Evolutionary conservation across 352 stramenopile genomes (phyloP), one percentile per base, ranked within the genome.

Genomic region (Globisporangium lucens): DNA sequence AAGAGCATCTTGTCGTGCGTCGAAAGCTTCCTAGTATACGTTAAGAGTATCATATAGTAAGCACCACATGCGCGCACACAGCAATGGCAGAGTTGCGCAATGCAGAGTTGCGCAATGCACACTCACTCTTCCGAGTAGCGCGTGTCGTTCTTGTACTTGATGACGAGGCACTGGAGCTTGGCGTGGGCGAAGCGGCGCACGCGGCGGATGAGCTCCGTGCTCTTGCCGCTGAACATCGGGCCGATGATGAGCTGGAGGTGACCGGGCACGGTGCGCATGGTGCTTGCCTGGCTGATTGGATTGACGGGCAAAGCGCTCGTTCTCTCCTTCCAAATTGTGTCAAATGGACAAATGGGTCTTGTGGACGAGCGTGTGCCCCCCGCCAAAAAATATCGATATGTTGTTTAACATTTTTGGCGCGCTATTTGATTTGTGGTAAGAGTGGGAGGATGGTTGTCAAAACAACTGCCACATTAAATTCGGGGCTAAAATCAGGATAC

Each of bases 191-290:
- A 93, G 53, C 88, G 81, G 38, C 85, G 85, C 60, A 93, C 86
- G 62, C 88, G 84, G 47, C 88, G 86, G 63, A 95, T 87, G 69
- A 95, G 85, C 70, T 95, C 88, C 51, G 86, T 95, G 69, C 80
- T 93, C 71, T 95, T 95, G 71, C 88, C 88, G 65, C 85, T 94
- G 72, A 94, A 95, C 88, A 95, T 95, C 61, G 88, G 86, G 6
- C 88, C 88, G 46, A 95, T 80, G 60, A 95, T 94, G 41, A 95
- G 80, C 71, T 95, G 83, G 63, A 95, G 65, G 66, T 87, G 75
- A 47, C 87, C 85, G 35, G 77, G 75, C 24, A 87, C 65, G 4
- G 71, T 68, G 53, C 66, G 66, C 66, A 71, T 71, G 4, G 36
- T 56, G 4, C 3, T n/a, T 53, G 35, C 2, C 29, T 60, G 61